Evolutionary conservation across 176 grass and related monocot species (phyloP), one percentile per base, ranked within the genome.

Genomic region (Poa annua): DNA sequence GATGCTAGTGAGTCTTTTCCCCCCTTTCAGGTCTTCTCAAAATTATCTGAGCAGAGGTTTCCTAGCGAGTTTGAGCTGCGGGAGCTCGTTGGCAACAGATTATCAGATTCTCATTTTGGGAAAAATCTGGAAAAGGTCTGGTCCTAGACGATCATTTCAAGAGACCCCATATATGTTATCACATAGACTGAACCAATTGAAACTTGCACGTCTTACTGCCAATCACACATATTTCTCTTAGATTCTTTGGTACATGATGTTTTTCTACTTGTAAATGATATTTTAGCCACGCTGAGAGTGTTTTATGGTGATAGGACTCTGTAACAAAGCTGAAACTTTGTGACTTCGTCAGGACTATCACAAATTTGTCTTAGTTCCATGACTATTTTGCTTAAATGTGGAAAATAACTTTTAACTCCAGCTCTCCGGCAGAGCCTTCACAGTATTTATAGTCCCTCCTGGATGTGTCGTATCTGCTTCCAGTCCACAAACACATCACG

Each of bases 1-100:
- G 47, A 77, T 50, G 48, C 22, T 85, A 82, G 17, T 48, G 32
- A 73, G 32, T 56, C 80, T 42, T 75, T 51, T 86, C 42, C 48
- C 38, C 74, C 74, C 45, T 86, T 91, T 80, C 83, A 98, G 96
- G 93, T 98, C 80, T 98, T 95, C 85, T 95, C 96, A 38, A 98
- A 98, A 88, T 89, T 98, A 71, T 76, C 90, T 32, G 89, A 96
- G 61, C 93, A 89, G 77, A 93, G 96, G 78, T 98, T 98, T 82
- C 92, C 93, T 51, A 83, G 93, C 11, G 96, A 98, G 80, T 60
- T 90, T 85, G 93, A 98, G 91, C 55, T 96, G 65, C 87, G 39
- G 64, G 83, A 96, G 78, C 77, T 95, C 69, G 92, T 98, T 77
- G 89, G 74, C n/a, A 93, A 32, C 67, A 96, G 76, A 79, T 17